phyloP scores from a whole-genome alignment of 768 basidiomycete species.

The Plicaturopsis crispa region DNA sequence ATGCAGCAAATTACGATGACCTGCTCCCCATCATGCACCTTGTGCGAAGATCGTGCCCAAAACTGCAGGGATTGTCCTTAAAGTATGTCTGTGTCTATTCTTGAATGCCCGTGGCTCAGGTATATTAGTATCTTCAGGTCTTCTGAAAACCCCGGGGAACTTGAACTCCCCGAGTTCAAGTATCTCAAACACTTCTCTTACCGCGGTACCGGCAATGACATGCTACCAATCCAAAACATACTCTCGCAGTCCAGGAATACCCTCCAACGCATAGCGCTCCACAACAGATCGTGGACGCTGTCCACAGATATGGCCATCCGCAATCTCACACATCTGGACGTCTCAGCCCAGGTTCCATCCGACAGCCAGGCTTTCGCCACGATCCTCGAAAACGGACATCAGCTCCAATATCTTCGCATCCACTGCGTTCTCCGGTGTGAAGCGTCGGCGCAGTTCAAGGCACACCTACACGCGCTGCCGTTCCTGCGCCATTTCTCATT shows the following conservation, averaged over 20 bases:
- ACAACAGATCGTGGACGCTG: slow-evolving; percentile 50
- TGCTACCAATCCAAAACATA: slow-evolving; percentile 34
- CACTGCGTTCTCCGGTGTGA: slow-evolving; percentile 46
- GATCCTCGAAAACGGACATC: slow-evolving; percentile 52
- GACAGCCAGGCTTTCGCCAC: slow-evolving; percentile 47
- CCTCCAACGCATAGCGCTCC: slow-evolving; percentile 47
- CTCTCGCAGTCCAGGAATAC: slow-evolving; percentile 43
- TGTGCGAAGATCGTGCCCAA: slow-evolving; percentile 42
- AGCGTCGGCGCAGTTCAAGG: slow-evolving; percentile 43
- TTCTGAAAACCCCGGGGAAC: slow-evolving; percentile 35
- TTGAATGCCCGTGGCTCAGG: no score
- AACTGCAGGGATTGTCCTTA: slow-evolving; percentile 49
- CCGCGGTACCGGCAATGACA: slow-evolving; percentile 34
- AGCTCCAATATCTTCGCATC: slow-evolving; percentile 55
- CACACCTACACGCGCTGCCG: slow-evolving; percentile 36
- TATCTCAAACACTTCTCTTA: slow-evolving; percentile 56
- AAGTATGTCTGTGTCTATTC: slow-evolving; percentile 26
- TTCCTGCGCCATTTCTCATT: slow-evolving; percentile 63
- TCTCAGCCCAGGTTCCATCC: slow-evolving; percentile 46
- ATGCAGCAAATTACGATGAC: slow-evolving; percentile 43
- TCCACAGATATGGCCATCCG: slow-evolving; percentile 44
- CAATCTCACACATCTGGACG: slow-evolving; percentile 58
- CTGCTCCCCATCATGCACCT: slow-evolving; percentile 44
- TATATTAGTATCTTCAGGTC: no score
- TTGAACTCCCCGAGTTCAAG: slow-evolving; percentile 40